Base-by-base conservation (phyloP, 306 rosid species). In the Senna siamea region DNA sequence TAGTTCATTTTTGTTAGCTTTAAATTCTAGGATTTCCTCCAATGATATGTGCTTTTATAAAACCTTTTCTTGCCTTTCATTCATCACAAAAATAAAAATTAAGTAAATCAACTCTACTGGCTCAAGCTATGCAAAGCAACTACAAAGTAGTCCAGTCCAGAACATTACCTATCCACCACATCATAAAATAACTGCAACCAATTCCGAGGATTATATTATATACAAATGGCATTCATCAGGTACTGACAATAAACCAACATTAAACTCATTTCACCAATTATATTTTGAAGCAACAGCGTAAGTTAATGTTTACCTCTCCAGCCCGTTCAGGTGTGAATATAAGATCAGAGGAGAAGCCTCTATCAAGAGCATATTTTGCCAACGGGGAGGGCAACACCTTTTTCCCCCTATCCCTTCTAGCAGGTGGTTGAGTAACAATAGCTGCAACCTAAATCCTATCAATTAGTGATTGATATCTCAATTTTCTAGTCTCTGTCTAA, bases 351-450 rank as follows among this genome's bases (percentile, higher is more conserved):
- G 94, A 82, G 80, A 93, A 93, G 75, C 93, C 92, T 60, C 82
- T 86, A 5, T 91, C 85, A 58, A 93, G 88, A 66, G 98, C 98
- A 88, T 68, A 80, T 40, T 80, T 79, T 1, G 97, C 98, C 66
- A 93, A 67, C 7, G 97, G 97, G 60, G 98, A 91, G 15, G 90
- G 94, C 77, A 68, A 19, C 76, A 91, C 47, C 66, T 87, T 89
- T 38, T 69, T 91, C 2, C 98, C 98, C 77, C 98, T 79, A 65
- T 84, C 89, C 78, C 88, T 91, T 80, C 94, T 88, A 50, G 97
- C 84, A 34, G 94, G 81, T 22, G 97, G 97, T 64, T 89, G 98
- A 60, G 97, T 91, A 30, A 93, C 96, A 84, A 93, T 88, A 6
- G 96, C 98, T 19, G 96, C 89, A 80, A 93, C 89, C 97, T 92